Base-by-base conservation (phyloP, 345 rosid genomes). In the Ceriops zippeliana region DNA sequence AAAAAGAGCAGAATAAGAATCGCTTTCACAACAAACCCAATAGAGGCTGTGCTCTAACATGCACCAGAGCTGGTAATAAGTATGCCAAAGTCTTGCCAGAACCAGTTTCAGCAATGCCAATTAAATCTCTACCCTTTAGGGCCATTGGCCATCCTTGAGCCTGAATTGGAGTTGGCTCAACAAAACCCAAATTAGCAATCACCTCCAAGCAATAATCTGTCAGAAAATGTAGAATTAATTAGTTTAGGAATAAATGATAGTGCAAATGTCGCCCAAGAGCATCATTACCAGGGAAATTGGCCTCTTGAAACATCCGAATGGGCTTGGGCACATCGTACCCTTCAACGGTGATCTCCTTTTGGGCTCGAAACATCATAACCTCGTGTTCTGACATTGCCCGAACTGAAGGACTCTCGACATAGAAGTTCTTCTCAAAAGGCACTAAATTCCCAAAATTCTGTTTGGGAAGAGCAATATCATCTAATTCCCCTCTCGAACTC, bases 71-170 rank as follows among this genome's bases (percentile, higher is more conserved):
- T 11, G 99, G 99, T 61, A 95, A 81, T 75, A 95, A 73, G 84
- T 91, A 95, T 11, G 99, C 95, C 86, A 91, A 73, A 15, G 99
- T 93, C 86, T 93, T 93, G 42, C 99, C 99, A 70, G 99, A 93
- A 65, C 98, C 99, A 30, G 98, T 91, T 87, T 91, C 99, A 7
- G 98, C 98, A 72, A 95, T 95, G 30, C 98, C 99, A 65, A 95
- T 77, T 61, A 95, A 69, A 82, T 91, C 98, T 70, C 93, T 90
- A 74, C 96, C 96, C 86, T 91, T 91, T 38, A 95, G 79, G 38
- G 98, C 99, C 99, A 95, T 90, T 0, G 99, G 98, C 98, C 96
- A 91, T 10, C 96, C 98, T 76, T 90, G 96, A 68, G 98, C 80
- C 78, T 95, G 99, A 74, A 95, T 95, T 0, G 99, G 86, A 2